Percentiles rank a stretch among this genome's conserved stretches.
Conservation (phyloP, 495 filamentous ascomycete genomes). For the Penicillium nucicola region DNA sequence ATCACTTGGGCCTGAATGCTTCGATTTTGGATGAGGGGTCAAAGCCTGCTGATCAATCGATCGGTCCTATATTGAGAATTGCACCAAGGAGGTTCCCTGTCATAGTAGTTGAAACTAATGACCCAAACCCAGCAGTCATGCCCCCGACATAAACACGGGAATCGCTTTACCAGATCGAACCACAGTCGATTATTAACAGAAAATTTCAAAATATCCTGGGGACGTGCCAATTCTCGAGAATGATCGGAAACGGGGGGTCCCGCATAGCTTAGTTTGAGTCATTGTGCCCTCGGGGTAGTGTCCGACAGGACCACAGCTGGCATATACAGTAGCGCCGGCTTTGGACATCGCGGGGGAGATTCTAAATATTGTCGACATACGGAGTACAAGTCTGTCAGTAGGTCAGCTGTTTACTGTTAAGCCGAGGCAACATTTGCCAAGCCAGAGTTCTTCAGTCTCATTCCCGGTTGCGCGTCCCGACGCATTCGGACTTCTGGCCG, state of each 20-base stretch:
- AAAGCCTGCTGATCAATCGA: slow-evolving; percentile 10
- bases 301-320: slow-evolving; percentile 11
- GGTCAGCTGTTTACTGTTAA: background rate
- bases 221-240: slow-evolving; percentile 1
- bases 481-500: slow-evolving; percentile 17
- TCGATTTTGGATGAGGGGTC: background rate
- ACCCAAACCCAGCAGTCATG: slow-evolving; percentile 1
- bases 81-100: background rate
- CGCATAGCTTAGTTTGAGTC: slow-evolving; percentile 4
- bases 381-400: background rate
- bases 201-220: slow-evolving; percentile 3
- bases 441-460: slow-evolving; percentile 1
- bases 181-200: slow-evolving; percentile 1
- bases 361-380: background rate
- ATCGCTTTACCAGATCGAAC: background rate
- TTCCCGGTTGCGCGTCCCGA: slow-evolving; percentile 11
- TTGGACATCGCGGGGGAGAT: too few species aligned
- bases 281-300: slow-evolving; percentile 1
- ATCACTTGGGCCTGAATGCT: slow-evolving; percentile 6
- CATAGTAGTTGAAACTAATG: background rate
- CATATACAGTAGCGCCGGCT: background rate
- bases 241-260: slow-evolving; percentile 7
- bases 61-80: background rate
- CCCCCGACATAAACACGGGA: slow-evolving; percentile 4
- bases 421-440: background rate